These are phyloP conservation scores for Fusarium beomiforme DNA, from an alignment of 2,329 filamentous ascomycete genomes.

Conservation along the genomic window DNA sequence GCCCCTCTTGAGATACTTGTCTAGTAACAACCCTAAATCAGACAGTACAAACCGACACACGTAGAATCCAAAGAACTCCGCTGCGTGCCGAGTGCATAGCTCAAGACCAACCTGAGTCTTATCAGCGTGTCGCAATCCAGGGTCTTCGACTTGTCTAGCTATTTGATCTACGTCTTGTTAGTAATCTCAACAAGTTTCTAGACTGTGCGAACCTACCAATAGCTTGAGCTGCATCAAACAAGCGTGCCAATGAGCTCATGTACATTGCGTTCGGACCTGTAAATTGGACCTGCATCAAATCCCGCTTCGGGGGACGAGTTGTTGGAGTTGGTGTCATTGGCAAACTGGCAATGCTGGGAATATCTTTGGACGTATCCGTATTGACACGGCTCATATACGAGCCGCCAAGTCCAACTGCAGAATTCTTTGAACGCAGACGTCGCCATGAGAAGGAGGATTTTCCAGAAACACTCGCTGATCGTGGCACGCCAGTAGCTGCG, in stretches of 20 bases:
- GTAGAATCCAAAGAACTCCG: constrained; percentile 98
- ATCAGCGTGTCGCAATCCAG: constrained; percentile 88
- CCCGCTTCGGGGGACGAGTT: constrained; percentile 76
- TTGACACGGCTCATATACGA: constrained; percentile 53
- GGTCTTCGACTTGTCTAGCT: constrained; percentile 94
- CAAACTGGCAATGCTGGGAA: constrained; percentile 72
- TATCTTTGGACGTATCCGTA: constrained; percentile 44
- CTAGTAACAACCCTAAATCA: constrained; percentile 84
- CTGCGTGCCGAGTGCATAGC: constrained; percentile 89
- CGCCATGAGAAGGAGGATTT: constrained; percentile 88
- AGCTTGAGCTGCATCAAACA: constrained; percentile 94
- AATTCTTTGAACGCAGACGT: constrained; percentile 89
- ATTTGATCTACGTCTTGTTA: constrained; percentile 78
- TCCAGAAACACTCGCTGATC: constrained; percentile 70
- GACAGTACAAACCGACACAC: constrained; percentile 93
- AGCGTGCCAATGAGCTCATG: constrained; percentile 86
- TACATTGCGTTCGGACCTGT: constrained; percentile 88
- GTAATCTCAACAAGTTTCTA: not conserved
- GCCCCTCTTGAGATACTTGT: constrained; percentile 96
- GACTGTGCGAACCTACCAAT: constrained; percentile 71
- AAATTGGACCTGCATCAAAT: constrained; percentile 75
- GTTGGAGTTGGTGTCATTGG: constrained; percentile 78
- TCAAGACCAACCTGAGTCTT: constrained; percentile 96
- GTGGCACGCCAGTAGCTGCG: constrained; percentile 54
- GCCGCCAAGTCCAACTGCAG: constrained; percentile 67